Percentiles rank a stretch among this genome's conserved stretches.
Conservation (phyloP, 2,329 filamentous ascomycete genomes). For the Arthrobotrys musiformis region DNA sequence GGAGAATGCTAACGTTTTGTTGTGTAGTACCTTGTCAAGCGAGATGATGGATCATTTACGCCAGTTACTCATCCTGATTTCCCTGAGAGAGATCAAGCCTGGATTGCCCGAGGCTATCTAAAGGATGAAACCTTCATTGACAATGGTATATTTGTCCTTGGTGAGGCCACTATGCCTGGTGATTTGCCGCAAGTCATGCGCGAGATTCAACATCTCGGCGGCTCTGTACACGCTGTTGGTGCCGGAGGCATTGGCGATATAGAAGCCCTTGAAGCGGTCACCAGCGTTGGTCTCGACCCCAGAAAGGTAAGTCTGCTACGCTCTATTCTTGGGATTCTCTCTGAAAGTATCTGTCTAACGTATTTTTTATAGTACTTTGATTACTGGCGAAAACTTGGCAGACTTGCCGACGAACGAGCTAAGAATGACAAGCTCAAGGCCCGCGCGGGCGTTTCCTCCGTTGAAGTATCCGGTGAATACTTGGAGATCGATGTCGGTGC, state of each 20-base stretch:
- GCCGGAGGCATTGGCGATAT: conserved; percentile 12
- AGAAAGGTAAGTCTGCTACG: conserved; percentile 27
- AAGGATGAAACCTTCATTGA: conserved; percentile 43
- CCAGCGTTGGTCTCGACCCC: conserved; percentile 34
- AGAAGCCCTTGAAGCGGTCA: conserved; percentile 27
- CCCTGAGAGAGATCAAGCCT: conserved; percentile 2
- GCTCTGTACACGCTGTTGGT: conserved; percentile 21
- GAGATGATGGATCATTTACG: conserved; percentile 18
- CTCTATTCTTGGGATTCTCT: too few relatives aligned
- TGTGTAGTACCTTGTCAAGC: conserved; percentile 14
- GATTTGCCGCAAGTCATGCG: conserved; percentile 4
- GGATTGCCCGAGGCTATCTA: conserved; percentile 18
- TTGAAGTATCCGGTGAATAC: neutral
- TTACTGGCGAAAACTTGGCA: conserved; percentile 27
- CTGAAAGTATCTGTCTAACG: too few relatives aligned
- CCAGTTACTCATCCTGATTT: conserved; percentile 25
- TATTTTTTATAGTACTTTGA: conserved; percentile 30
- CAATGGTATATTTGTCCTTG: conserved; percentile 38
- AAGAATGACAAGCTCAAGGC: neutral
- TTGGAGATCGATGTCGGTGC: conserved; percentile 11
- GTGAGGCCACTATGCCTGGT: conserved; percentile 27
- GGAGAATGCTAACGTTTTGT: neutral
- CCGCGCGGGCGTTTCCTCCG: neutral
- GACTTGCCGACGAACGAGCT: neutral
- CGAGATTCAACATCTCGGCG: conserved; percentile 14